Base-by-base conservation (phyloP, 2,329 filamentous ascomycete species). In the Aspergillus hiratsukae region DNA sequence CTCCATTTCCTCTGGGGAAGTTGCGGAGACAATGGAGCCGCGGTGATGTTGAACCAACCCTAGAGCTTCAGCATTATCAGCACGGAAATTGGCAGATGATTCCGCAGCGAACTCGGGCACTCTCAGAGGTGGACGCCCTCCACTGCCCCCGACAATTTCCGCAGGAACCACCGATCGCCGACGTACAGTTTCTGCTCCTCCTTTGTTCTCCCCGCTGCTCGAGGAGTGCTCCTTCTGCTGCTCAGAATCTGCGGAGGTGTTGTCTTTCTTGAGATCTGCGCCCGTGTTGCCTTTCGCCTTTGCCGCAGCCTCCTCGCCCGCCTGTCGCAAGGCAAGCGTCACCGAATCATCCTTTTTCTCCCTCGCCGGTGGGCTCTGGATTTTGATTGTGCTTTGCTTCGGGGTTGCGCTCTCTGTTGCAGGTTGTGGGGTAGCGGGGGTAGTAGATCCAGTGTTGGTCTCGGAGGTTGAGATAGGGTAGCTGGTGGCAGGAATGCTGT, bases 251-350 rank as follows among this genome's bases (percentile, higher is more conserved):
- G 61, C 57, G 31, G 54, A 28, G 19, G 60, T 53, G 35, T 49
- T 62, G 43, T 60, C 46, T 43, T 61, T 53, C 54, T 61, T 59
- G 48, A 54, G 57, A 7, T 46, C 43, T 14, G n/a, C 21, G 43
- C 43, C 46, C 23, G 63, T 52, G 21, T 62, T 66, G 25, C 71
- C 66, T 51, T 74, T 75, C 2, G 72, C 74, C 57, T 71, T 72
- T 37, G 69, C 65, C 14, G 73, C 72, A 40, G 73, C 74, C 55
- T 75, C 67, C 40, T 72, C 71, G 43, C 77, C 73, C 1, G 76
- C 76, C 63, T 78, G 76, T 50, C 77, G 69, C 52, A 80, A 61
- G 1, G 76, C 72, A 9, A 74, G 58, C 1, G 74, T 70, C n/a
- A 75, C 66, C 2, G 67, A 69, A 6, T 72, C 66, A 27, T 76